Conservation (phyloP, 371 early-diverging fungal species). For the Mucor racemosus region DNA sequence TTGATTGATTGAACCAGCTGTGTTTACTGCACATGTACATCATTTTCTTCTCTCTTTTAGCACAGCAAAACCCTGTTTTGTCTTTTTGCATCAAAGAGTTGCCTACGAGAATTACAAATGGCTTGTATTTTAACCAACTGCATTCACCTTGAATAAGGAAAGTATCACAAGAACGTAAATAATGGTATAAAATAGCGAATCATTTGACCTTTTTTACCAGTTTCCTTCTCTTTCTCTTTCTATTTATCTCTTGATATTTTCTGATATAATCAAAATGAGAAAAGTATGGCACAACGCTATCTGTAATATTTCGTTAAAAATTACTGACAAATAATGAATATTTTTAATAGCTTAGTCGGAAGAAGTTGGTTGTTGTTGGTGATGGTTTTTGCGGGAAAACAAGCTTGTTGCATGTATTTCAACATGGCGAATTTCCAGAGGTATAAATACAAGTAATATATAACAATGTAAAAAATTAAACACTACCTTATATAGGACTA, state of each 20-base stretch:
- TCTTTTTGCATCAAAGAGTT: background rate
- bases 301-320: background rate
- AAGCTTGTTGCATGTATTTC: constrained; percentile 64
- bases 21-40: too few relatives aligned
- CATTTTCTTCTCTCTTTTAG: too few relatives aligned
- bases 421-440: constrained; percentile 65
- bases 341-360: constrained; percentile 17
- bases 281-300: background rate
- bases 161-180: constrained; percentile 1
- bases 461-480: background rate
- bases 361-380: constrained; percentile 78
- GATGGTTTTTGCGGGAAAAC: constrained; percentile 77
- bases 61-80: background rate
- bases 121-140: background rate
- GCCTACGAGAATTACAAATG: background rate
- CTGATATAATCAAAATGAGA: background rate
- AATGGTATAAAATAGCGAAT: background rate
- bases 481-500: constrained; percentile 30
- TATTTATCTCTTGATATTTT: background rate
- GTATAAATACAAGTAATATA: constrained; percentile 20
- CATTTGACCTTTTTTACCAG: constrained; percentile 2
- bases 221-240: constrained; percentile 1
- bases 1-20: too few relatives aligned
- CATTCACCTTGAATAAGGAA: constrained; percentile 1
- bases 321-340: background rate